Conservation (phyloP, 2,329 filamentous ascomycete genomes). For the Knoxdaviesia proteae region DNA sequence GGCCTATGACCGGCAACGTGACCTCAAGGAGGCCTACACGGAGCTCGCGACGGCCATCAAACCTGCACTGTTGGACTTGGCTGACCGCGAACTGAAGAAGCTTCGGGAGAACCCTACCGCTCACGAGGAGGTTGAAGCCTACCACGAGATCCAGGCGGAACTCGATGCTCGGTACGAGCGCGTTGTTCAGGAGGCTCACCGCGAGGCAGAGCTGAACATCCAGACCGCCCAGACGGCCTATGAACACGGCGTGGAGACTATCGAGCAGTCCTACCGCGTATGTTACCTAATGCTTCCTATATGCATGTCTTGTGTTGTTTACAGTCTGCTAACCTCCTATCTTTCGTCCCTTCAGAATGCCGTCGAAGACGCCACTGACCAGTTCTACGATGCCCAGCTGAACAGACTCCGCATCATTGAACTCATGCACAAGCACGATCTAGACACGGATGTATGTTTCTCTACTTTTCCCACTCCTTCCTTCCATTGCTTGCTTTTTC, state of each 20-base stretch:
- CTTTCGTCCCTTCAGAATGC: slow-evolving; percentile 11
- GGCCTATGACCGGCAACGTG: slow-evolving; percentile 40
- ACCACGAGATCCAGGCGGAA: slow-evolving; percentile 25
- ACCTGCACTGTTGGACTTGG: slow-evolving; percentile 43
- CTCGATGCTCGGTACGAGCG: slow-evolving; percentile 23
- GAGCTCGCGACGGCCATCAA: slow-evolving; percentile 41
- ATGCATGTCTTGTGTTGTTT: not conserved
- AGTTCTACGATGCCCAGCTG: slow-evolving; percentile 23
- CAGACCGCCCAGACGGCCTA: slow-evolving; percentile 4
- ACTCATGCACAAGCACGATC: slow-evolving; percentile 18
- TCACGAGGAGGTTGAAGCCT: slow-evolving; percentile 32
- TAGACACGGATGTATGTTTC: slow-evolving; percentile 28
- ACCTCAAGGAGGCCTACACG: slow-evolving; percentile 45
- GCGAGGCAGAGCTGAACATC: slow-evolving; percentile 5
- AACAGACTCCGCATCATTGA: slow-evolving; percentile 23
- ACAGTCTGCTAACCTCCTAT: slow-evolving; percentile 1
- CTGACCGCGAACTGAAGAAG: slow-evolving; percentile 35
- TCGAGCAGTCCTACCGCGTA: slow-evolving; percentile 8
- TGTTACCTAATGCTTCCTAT: not conserved
- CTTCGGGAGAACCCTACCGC: slow-evolving; percentile 31
- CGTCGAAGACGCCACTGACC: slow-evolving; percentile 17
- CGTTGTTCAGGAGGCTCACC: slow-evolving; percentile 9
- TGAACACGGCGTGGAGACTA: slow-evolving; percentile 3
- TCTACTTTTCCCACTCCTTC: slow-evolving; percentile 4
- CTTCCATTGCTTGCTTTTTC: too few relatives aligned